Conservation (phyloP, 495 filamentous ascomycete genomes). For the Oidiodendron maius region DNA sequence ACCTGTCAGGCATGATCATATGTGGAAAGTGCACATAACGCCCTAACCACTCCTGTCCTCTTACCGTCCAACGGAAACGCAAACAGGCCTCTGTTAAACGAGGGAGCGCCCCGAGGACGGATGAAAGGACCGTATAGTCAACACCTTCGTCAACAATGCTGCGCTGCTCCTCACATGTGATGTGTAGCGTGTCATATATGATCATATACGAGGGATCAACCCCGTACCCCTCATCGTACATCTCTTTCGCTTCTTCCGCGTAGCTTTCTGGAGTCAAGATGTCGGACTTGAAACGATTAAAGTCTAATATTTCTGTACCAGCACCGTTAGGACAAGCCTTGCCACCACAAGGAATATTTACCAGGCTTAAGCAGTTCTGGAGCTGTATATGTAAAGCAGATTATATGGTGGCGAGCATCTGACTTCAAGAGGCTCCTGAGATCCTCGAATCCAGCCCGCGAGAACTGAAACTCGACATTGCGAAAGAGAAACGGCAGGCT, state of each 20-base stretch:
- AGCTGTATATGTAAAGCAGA: conserved; percentile 8
- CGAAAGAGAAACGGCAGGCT: conserved; percentile 9
- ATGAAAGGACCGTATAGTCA: conserved; percentile 7
- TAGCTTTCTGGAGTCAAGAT: conserved; percentile 7
- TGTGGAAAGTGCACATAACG: background rate
- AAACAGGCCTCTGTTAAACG: conserved; percentile 5
- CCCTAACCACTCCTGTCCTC: background rate
- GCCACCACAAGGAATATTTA: background rate
- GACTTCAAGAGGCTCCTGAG: conserved; percentile 3
- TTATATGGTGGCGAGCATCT: conserved; percentile 7
- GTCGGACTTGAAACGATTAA: conserved; percentile 9
- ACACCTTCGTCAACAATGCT: conserved; percentile 2
- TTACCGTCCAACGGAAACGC: conserved; percentile 1
- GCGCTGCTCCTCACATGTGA: conserved; percentile 6
- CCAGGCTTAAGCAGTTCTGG: conserved; percentile 11
- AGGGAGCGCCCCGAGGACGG: conserved; percentile 6
- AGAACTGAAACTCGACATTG: conserved; percentile 5
- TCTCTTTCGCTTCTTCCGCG: conserved; percentile 7
- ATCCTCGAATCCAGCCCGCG: background rate
- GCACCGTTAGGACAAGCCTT: conserved; percentile 1
- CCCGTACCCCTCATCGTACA: conserved; percentile 2
- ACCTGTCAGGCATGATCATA: background rate
- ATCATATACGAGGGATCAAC: conserved; percentile 6
- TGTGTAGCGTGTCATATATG: conserved; percentile 4
- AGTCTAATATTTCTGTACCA: conserved; percentile 4